Conservation (phyloP, 2,329 filamentous ascomycete species). For the Phyllosticta citriasiana region DNA sequence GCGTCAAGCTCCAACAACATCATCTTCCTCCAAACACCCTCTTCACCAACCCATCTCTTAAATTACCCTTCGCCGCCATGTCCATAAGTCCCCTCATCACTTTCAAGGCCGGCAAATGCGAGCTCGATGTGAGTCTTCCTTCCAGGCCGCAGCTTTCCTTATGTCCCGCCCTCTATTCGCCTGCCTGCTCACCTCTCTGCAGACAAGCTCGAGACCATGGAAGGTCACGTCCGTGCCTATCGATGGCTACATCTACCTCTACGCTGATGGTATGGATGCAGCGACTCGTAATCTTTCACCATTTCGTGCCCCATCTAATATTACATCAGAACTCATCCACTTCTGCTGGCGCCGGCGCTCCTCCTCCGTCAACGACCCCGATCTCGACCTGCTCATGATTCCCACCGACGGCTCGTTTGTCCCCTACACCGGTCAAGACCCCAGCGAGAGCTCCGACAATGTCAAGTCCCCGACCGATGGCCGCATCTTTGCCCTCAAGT, state of each 20-base stretch:
- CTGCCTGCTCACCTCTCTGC: not conserved
- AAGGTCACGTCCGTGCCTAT: slow-evolving; percentile 64
- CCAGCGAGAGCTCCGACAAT: slow-evolving; percentile 43
- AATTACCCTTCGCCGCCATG: slow-evolving; percentile 45
- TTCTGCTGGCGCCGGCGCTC: slow-evolving; percentile 92
- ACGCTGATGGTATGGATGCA: slow-evolving; percentile 65
- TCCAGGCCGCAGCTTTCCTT: slow-evolving; percentile 19
- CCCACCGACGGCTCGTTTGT: slow-evolving; percentile 80
- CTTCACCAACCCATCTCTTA: slow-evolving; percentile 9
- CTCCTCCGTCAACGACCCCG: slow-evolving; percentile 59
- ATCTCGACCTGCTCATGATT: slow-evolving; percentile 88
- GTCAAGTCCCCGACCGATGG: slow-evolving; percentile 64
- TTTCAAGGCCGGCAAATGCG: slow-evolving; percentile 90
- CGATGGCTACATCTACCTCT: slow-evolving; percentile 85
- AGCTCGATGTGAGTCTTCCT: slow-evolving; percentile 54
- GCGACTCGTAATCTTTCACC: not conserved
- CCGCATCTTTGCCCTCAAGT: slow-evolving; percentile 88
- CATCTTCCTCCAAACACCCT: not conserved
- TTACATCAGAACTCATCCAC: slow-evolving; percentile 66
- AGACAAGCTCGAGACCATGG: slow-evolving; percentile 45
- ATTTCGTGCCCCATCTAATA: slow-evolving; percentile 4
- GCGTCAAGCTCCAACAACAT: not conserved
- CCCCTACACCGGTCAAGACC: slow-evolving; percentile 54
- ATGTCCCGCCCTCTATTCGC: not conserved
- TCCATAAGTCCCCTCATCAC: slow-evolving; percentile 79